Percentiles rank a stretch among this genome's conserved stretches.
Evolutionary conservation across 352 stramenopile genomes (phyloP).

Genomic region (Blastocystis sp.): DNA sequence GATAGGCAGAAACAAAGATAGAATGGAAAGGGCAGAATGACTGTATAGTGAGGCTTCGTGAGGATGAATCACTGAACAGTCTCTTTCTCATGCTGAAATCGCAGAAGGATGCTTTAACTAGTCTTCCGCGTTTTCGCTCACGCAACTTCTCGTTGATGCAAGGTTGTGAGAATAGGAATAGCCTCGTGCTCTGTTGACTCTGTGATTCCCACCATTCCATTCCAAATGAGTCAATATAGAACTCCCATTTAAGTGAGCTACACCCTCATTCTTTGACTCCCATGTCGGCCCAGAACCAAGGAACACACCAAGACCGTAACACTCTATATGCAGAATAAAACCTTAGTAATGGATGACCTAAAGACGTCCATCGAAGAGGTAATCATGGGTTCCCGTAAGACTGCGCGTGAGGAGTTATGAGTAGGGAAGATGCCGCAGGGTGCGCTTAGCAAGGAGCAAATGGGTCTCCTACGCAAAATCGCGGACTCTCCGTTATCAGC

Average conservation of each 20-base stretch:
- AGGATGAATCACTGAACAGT: no score
- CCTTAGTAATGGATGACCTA: background rate
- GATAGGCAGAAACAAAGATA: background rate
- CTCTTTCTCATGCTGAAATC: no score
- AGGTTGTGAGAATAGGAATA: no score
- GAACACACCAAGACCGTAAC: background rate
- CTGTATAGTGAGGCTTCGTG: no score
- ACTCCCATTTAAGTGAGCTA: background rate
- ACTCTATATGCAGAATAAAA: background rate
- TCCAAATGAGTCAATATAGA: no score
- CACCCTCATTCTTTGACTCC: background rate
- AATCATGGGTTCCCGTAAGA: conserved; percentile 30
- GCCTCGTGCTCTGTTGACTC: no score
- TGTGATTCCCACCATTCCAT: no score
- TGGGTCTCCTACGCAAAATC: background rate
- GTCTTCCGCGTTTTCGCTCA: no score
- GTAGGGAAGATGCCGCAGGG: conserved; percentile 50
- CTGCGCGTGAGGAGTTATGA: no score
- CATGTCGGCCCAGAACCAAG: background rate
- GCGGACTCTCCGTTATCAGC: conserved; percentile 2
- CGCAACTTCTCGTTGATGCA: no score
- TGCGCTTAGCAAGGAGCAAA: conserved; percentile 62
- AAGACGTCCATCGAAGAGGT: conserved; percentile 21
- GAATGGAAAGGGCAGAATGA: background rate
- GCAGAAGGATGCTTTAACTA: no score